Base-by-base conservation (phyloP, 2,329 filamentous ascomycete genomes). In the Didymella pinodella region DNA sequence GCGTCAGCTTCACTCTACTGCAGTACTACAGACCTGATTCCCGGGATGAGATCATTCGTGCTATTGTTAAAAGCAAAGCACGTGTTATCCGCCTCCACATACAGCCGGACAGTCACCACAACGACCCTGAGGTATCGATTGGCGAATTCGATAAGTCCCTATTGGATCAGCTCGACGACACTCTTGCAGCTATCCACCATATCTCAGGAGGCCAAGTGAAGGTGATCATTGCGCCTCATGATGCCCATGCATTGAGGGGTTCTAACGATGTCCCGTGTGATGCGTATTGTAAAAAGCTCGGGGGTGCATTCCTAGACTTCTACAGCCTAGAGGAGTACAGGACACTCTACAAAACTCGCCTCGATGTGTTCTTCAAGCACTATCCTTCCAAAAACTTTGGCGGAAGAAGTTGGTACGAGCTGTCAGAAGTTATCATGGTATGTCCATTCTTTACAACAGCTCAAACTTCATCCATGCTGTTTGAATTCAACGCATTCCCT, bases 211-310 rank as follows among this genome's bases (percentile, higher is more conserved):
- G 74, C 18, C 65, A 72, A 34, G 59, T 73, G 40, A 77, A 77
- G 57, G 74, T 77, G 50, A 74, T 77, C 22, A 73, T 77, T 20
- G 72, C 67, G 28, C 74, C 74, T 0, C 74, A 77, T 46, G 71
- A 77, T 53, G 68, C 73, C 4, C 72, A 75, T 54, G 72, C 72
- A 2, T 68, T 77, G 26, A 64, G 71, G 4, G 71, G 65, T 3
- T 59, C 67, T 2, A 74, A 75, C n/a, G 64, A 67, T 25, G 66
- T 71, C 0, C 68, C 72, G 0, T 77, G 74, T 45, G 74, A 77
- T 53, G 73, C 67, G 5, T 77, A 77, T 32, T 77, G 74, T 54
- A 52, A 73, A 50, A 68, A 69, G 29, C 60, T 75, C 14, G 34
- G 68, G 4, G 72, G 67, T 0, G 71, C 72, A 10, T 77, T 75